Base-by-base conservation (phyloP, 139 green algal species). In the Micractinium conductrix region DNA sequence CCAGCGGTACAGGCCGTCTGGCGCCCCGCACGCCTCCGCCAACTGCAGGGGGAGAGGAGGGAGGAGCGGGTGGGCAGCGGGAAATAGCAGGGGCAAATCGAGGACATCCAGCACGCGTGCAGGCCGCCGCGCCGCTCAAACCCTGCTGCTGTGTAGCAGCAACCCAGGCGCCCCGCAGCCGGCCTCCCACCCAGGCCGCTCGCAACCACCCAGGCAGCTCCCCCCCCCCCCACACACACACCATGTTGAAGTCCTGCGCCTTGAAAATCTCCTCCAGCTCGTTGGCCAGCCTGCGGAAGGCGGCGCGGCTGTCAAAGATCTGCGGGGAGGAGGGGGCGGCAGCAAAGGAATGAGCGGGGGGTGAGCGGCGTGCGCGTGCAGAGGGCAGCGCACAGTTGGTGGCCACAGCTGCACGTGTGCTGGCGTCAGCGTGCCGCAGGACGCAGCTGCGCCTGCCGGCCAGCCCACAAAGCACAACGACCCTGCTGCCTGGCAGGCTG, bases 1-100 rank as follows among this genome's bases (percentile, higher is more conserved):
- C 94, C 94, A 97, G n/a, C 86, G 75, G 86, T 94, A 96, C 55
- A 96, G 80, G 63, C 94, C 89, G 67, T 94, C 89, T 16, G 69
- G 80, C 58, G 30, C 67, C 16, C 62, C 63, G 2, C 65, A 35
- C 30, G 78, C 80, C 28, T 85, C 80, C 0, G 50, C 80, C 68
- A 81, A 21, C 75, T 81, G 74, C 48, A 30, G 71, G 6, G 62
- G 24, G 12, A 22, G 37, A 1, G 10, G 10, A 6, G 5, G 35
- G 19, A 30, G 14, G 10, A 14, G 67, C 35, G 14, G 35, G 1
- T 10, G 65, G 4, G 85, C 88, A 3, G 21, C 50, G 75, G 48
- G 16, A 58, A 24, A 58, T 58, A 24, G 48, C 12, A 10, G 10
- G 10, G 48, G 48, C 16, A 58, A 58, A 16, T 58, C 48, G 48